Evolutionary conservation across 73 alveolate species (phyloP).

Genomic region (Breviolum minutum): DNA sequence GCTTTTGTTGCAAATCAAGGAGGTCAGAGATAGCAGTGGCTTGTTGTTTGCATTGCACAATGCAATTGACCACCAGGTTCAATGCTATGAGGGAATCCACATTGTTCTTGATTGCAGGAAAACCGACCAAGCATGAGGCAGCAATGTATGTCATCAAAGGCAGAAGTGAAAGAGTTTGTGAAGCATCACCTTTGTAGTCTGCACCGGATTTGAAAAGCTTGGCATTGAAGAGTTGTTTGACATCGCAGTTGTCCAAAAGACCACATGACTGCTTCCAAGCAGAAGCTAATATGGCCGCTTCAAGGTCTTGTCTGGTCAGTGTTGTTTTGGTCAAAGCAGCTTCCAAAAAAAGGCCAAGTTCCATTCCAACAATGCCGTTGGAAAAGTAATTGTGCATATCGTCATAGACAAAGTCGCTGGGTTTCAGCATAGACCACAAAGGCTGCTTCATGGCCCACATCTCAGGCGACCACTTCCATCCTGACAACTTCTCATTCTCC

Average conservation of each 20-base stretch:
- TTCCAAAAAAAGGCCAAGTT: background rate
- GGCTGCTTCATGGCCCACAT: background rate
- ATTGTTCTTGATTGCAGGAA: background rate
- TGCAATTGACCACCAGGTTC: background rate
- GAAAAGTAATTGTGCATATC: background rate
- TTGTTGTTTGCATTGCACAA: background rate
- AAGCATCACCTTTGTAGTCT: background rate
- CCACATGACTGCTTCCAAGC: background rate
- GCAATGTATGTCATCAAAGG: background rate
- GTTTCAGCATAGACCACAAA: background rate
- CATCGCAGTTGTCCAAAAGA: background rate
- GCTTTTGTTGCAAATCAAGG: background rate
- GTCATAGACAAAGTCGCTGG: background rate
- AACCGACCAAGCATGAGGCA: background rate
- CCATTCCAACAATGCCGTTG: background rate
- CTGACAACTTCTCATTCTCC: background rate
- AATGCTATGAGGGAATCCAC: background rate
- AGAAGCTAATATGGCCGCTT: background rate
- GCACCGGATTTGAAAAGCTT: background rate
- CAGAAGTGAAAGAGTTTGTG: background rate
- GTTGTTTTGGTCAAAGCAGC: background rate
- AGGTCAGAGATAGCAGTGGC: background rate
- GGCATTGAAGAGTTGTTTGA: background rate
- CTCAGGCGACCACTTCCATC: background rate
- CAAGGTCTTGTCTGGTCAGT: background rate